Evolutionary conservation across 495 filamentous ascomycete species (phyloP), one percentile per base, ranked within the genome.

Genomic region (Podospora comata): DNA sequence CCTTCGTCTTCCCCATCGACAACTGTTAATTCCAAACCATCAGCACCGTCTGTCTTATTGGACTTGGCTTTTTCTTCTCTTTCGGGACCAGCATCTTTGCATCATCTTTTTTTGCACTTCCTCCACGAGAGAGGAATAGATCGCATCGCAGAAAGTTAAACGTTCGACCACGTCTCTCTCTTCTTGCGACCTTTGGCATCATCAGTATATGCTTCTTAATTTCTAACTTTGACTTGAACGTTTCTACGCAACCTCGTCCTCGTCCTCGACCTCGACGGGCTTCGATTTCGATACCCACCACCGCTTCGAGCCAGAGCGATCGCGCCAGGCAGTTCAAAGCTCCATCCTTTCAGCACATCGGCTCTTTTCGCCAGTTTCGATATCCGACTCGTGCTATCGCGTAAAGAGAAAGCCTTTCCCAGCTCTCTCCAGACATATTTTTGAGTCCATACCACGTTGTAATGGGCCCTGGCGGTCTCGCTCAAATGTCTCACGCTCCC

Each of bases 401-500:
- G 30, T 32, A 20, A 28, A 63, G 60, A 62, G 32, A 32, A 11
- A 63, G 34, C 34, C 19, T 48, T 48, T 60, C 64, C 62, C 39
- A 48, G 39, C 39, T 60, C 20, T 63, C 60, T 55, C 62, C 23
- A 23, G 9, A 27, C 5, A 66, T 66, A 28, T 55, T 64, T 68
- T 60, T 61, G 57, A 30, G 32, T 48, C 30, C 53, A 9, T 56
- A 69, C 70, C 74, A 75, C 69, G 71, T 80, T 89, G 90, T 86
- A 55, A 95, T 97, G 88, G 90, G 97, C 93, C 88, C 94, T 87
- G 95, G 94, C 87, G 93, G 93, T 93, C 92, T 97, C 85, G 90
- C 94, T 93, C 95, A 97, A 85, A 98, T 99, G 96, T 90, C 92
- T 79, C 96, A 94, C 86, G 90, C 91, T 82, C 86, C 85, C 78